Evolutionary conservation across 164 flowering plant genomes (phyloP), one percentile per base, ranked within the genome.

Genomic region (Macadamia integrifolia): DNA sequence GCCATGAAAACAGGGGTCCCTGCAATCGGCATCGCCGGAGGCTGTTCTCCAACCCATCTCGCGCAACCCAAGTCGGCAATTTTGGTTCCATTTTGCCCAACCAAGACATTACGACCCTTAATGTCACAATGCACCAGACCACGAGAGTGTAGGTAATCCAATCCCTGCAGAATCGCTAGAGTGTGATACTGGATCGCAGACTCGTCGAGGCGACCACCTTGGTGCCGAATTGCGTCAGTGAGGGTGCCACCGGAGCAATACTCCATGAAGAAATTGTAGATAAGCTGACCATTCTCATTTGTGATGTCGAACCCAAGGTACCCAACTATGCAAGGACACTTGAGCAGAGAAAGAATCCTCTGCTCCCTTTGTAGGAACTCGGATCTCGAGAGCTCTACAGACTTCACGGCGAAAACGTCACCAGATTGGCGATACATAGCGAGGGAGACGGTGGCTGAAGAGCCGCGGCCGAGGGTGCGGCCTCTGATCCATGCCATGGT

Each of bases 1-100:
- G 96, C 83, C 98, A 93, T 93, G 60, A 80, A 91, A 58, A 78
- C 62, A 32, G 97, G 96, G 15, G 97, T 87, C 1, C 97, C 97
- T 17, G 82, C 72, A 64, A 86, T 71, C 11, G 23, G 23, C 15
- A 62, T 30, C 7, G 59, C 15, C 10, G 17, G 31, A 29, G 10
- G 62, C 7, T 46, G 69, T 7, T 61, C 70, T 17, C 65, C 66
- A 2, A 75, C 65, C 80, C 61, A 61, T 70, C 71, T 87, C 23
- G 96, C 87, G 64, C 91, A 85, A 8, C 98, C 98, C 64, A 93
- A 75, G 68, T 93, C 98, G 3, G 85, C 86, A 65, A 93, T 84
- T 65, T 87, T 87, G 11, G 76, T 79, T 3, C 85, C 88, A 17
- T 76, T 78, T 60, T 58, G 9, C 1, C 84, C 81, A 4, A 90